Conservation (phyloP, 2,329 filamentous ascomycete species). For the Trichoderma citrinoviride region DNA sequence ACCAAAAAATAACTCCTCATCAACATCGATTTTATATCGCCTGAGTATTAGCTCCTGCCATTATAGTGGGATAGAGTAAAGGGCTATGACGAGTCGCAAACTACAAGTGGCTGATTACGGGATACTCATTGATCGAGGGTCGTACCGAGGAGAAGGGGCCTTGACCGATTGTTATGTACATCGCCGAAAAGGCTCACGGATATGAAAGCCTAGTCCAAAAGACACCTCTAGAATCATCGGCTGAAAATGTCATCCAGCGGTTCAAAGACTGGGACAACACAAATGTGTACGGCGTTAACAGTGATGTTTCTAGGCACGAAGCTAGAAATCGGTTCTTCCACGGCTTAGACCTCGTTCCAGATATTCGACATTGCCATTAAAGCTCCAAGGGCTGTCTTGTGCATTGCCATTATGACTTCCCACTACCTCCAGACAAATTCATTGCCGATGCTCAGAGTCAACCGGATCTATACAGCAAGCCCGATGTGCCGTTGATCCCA, state of each 20-base stretch:
- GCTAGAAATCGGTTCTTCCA: conserved; percentile 7
- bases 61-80: no score
- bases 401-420: conserved; percentile 82
- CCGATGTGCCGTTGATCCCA: conserved; percentile 78
- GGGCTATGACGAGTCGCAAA: no score
- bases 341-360: conserved; percentile 28
- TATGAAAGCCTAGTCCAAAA: background rate
- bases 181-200: background rate
- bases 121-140: background rate
- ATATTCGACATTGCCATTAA: conserved; percentile 79
- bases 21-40: no score
- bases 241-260: background rate
- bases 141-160: background rate
- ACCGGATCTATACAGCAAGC: conserved; percentile 50
- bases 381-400: conserved; percentile 89
- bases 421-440: background rate
- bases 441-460: background rate
- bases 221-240: background rate
- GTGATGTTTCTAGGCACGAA: background rate
- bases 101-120: no score
- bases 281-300: conserved; percentile 7
- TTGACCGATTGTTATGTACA: background rate
- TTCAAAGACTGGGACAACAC: conserved; percentile 1
- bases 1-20: no score
- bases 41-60: no score